These are phyloP conservation scores for Skeletonema marinoi DNA, from an alignment of 108 stramenopile species.

Conservation along the genomic window DNA sequence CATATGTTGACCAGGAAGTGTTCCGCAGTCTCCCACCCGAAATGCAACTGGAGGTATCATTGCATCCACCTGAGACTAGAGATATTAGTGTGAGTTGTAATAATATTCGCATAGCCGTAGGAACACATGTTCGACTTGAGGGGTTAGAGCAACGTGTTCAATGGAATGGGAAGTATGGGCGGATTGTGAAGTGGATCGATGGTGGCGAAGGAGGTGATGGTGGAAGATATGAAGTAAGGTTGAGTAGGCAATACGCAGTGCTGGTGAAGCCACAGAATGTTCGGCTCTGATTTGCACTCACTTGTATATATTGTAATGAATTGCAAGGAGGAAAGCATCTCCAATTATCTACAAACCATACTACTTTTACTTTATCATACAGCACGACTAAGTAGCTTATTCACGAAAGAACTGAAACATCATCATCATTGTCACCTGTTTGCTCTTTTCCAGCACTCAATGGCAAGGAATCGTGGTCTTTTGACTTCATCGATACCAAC, in stretches of 20 bases:
- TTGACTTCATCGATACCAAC: neutral
- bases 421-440: neutral
- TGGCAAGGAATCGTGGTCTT: neutral
- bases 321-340: too few species aligned
- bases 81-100: slow-evolving; percentile 32
- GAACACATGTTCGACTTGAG: slow-evolving; percentile 36
- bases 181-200: slow-evolving; percentile 5
- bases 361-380: neutral
- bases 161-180: slow-evolving; percentile 49
- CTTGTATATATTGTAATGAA: neutral
- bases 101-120: slow-evolving; percentile 41
- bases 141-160: slow-evolving; percentile 33
- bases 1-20: neutral
- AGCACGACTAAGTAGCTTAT: neutral
- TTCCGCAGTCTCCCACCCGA: neutral
- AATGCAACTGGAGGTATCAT: neutral
- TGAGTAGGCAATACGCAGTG: slow-evolving; percentile 26
- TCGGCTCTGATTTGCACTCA: slow-evolving; percentile 2
- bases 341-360: neutral
- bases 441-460: neutral
- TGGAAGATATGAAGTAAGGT: slow-evolving; percentile 30
- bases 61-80: slow-evolving; percentile 13
- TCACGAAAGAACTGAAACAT: neutral
- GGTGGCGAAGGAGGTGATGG: slow-evolving; percentile 1
- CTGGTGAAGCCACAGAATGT: slow-evolving; percentile 36